Percentiles rank a stretch among this genome's conserved stretches.
Conservation (phyloP, 1,284 basidiomycete species). For the Rhizoctonia solani region DNA sequence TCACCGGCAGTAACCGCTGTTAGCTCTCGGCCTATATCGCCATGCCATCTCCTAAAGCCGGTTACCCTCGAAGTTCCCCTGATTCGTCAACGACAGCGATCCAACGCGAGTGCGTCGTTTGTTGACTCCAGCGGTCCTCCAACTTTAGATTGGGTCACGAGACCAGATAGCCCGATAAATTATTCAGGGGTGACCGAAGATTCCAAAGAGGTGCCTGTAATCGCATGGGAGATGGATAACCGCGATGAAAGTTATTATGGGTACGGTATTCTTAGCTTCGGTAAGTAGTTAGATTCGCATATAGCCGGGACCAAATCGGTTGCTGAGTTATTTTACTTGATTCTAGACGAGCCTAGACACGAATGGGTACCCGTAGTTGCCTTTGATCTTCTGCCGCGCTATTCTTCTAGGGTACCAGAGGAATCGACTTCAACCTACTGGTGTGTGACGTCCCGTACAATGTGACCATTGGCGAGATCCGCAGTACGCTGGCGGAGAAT, state of each 20-base stretch:
- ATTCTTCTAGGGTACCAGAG: slow-evolving; percentile 20
- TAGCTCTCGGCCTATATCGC: slow-evolving; percentile 4
- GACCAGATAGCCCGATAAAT: background rate
- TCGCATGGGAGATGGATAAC: slow-evolving; percentile 29
- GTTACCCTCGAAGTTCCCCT: slow-evolving; percentile 4
- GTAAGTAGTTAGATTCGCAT: slow-evolving; percentile 4
- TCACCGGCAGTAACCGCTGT: slow-evolving; percentile 5
- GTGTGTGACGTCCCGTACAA: slow-evolving; percentile 32
- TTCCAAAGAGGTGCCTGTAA: slow-evolving; percentile 1
- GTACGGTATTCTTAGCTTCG: slow-evolving; percentile 34
- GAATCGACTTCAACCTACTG: slow-evolving; percentile 27
- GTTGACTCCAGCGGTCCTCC: slow-evolving; percentile 5
- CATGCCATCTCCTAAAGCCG: slow-evolving; percentile 9
- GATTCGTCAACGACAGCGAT: slow-evolving; percentile 25
- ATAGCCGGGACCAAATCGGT: background rate
- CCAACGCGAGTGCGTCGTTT: slow-evolving; percentile 31
- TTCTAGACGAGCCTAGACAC: slow-evolving; percentile 29
- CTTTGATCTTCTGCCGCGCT: slow-evolving; percentile 29
- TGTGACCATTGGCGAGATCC: slow-evolving; percentile 31
- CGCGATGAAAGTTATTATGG: slow-evolving; percentile 21
- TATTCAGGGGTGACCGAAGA: slow-evolving; percentile 2
- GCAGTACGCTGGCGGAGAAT: slow-evolving; percentile 8
- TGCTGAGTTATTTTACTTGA: background rate
- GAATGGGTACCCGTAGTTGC: slow-evolving; percentile 30
- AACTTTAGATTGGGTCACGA: background rate